Evolutionary conservation across 306 rosid genomes (phyloP), one percentile per base, ranked within the genome.

Genomic region (Cajanus cajan): DNA sequence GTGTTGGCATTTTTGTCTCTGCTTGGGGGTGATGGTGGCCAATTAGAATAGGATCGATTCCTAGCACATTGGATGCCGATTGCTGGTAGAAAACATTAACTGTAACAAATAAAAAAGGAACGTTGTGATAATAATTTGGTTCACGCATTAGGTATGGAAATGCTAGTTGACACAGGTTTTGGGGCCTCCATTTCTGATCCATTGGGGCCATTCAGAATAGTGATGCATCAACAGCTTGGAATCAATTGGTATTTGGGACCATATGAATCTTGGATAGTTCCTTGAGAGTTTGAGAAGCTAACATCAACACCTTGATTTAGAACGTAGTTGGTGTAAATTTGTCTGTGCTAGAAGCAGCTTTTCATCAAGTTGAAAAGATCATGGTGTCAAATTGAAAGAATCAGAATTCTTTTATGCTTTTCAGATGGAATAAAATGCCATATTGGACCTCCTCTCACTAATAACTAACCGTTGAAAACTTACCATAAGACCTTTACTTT

Each of bases 71-170:
- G 93, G 95, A 92, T 90, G 84, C 95, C 86, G 47, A 87, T 83
- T 79, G 82, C 73, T 71, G 52, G 81, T 39, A 47, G 74, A 74
- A 50, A 82, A 76, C 69, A 82, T 87, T 68, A 79, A 88, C 76
- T 68, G 84, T 69, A n/a, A 65, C 61, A 48, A 39, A 15, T 65
- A 44, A 39, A 16, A 50, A 61, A 7, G 66, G 61, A 73, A 76
- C 71, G 10, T 84, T 68, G 43, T 59, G 73, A 69, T 90, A 86
- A 83, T 90, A 85, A 93, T 86, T 83, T 71, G 78, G 73, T 67
- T 93, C 97, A 93, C 96, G 96, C 87, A 83, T 76, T 78, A 82
- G 96, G 82, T 87, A 88, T 88, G 97, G 89, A 78, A 83, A 83
- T 78, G 84, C 83, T 71, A 78, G 54, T 82, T 75, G 89, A 87